Evolutionary conservation across 2,329 filamentous ascomycete genomes (phyloP).

Genomic region (Pseudogymnoascus pannorum): DNA sequence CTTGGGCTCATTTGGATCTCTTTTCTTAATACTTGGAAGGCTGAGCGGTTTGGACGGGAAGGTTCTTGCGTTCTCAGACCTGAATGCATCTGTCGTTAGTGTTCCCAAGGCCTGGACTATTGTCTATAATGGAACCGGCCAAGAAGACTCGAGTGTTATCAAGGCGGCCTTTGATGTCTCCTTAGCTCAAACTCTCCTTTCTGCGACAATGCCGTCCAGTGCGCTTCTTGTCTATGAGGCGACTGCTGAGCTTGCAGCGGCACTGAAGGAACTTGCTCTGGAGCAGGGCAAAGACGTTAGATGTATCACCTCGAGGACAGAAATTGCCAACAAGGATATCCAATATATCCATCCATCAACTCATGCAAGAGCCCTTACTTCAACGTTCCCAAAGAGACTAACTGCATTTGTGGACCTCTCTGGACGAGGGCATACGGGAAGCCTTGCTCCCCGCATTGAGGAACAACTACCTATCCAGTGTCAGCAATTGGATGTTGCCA

Average conservation of each 20-base stretch:
- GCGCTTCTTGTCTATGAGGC: conserved; percentile 9
- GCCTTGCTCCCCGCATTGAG: conserved; percentile 7
- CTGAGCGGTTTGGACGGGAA: conserved; percentile 6
- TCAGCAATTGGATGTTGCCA: background rate
- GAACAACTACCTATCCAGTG: conserved; percentile 10
- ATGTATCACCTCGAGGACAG: conserved; percentile 9
- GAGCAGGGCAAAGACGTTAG: conserved; percentile 1
- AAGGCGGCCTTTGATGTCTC: background rate
- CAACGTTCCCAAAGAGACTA: conserved; percentile 8
- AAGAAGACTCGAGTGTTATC: conserved; percentile 6
- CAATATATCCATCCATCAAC: conserved; percentile 10
- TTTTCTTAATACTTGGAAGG: conserved; percentile 9
- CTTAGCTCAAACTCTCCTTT: conserved; percentile 7
- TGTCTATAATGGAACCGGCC: background rate
- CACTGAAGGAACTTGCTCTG: background rate
- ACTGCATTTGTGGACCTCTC: conserved; percentile 11
- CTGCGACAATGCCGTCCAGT: conserved; percentile 1
- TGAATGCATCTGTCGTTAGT: background rate
- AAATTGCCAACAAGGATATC: background rate
- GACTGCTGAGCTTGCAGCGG: conserved; percentile 1
- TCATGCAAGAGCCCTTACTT: conserved; percentile 1
- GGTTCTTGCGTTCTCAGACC: conserved; percentile 11
- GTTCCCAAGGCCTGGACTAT: conserved; percentile 9
- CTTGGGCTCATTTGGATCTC: conserved; percentile 8
- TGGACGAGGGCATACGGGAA: background rate